phyloP scores from a whole-genome alignment of 2,329 filamentous ascomycete species.

The Xylariales sp. region DNA sequence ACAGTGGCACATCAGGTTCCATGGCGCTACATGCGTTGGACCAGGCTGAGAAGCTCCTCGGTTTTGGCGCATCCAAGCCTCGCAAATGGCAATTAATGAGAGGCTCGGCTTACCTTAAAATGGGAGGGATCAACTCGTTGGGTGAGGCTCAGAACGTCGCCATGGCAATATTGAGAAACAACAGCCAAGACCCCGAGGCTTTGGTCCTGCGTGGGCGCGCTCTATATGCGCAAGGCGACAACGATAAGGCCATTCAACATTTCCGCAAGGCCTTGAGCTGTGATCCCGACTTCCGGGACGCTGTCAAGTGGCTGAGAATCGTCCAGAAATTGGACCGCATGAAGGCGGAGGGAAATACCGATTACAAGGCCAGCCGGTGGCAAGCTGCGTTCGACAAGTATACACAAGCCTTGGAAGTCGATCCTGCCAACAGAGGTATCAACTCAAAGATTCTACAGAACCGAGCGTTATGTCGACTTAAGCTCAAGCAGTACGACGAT shows the following conservation, averaged over 20 bases:
- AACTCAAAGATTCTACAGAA: slow-evolving; percentile 96
- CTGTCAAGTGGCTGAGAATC: slow-evolving; percentile 81
- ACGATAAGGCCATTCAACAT: slow-evolving; percentile 88
- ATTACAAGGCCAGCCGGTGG: slow-evolving; percentile 82
- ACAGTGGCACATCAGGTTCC: slow-evolving; percentile 72
- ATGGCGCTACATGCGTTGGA: slow-evolving; percentile 92
- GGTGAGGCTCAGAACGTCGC: slow-evolving; percentile 91
- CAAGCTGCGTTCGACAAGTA: slow-evolving; percentile 82
- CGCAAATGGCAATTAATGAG: slow-evolving; percentile 93
- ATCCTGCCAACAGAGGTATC: slow-evolving; percentile 82
- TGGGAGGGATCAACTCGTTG: slow-evolving; percentile 82
- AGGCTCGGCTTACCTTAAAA: slow-evolving; percentile 86
- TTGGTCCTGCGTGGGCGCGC: slow-evolving; percentile 83
- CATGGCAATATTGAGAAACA: slow-evolving; percentile 78
- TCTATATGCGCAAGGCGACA: slow-evolving; percentile 87
- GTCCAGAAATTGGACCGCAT: slow-evolving; percentile 89
- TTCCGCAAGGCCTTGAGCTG: slow-evolving; percentile 85
- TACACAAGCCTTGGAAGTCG: slow-evolving; percentile 74
- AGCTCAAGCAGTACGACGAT: slow-evolving; percentile 76
- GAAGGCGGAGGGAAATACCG: slow-evolving; percentile 87
- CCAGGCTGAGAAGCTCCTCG: slow-evolving; percentile 79
- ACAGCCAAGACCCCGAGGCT: slow-evolving; percentile 90
- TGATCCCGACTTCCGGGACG: slow-evolving; percentile 86
- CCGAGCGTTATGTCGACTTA: slow-evolving; percentile 76
- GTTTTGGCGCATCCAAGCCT: slow-evolving; percentile 69